These are phyloP conservation scores for Calocera cornea DNA, from an alignment of 768 basidiomycete genomes.

Conservation along the genomic window DNA sequence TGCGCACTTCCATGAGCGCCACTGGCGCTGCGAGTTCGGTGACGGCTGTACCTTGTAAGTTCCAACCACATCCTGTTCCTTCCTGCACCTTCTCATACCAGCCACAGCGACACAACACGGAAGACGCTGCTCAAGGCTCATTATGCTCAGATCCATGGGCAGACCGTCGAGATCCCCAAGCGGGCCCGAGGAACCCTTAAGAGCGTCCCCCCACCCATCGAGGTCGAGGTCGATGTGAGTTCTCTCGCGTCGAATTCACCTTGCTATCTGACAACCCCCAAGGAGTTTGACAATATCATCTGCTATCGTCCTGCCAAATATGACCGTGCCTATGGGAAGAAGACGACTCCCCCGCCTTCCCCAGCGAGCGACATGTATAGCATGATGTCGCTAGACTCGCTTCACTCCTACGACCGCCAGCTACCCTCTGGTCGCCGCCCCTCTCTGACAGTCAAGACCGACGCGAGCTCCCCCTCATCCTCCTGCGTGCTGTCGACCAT, in stretches of 20 bases:
- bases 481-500: neutral
- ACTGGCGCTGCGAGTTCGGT: neutral
- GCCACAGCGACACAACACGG: neutral
- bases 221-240: conserved; percentile 1
- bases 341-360: neutral
- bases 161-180: neutral
- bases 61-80: neutral
- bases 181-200: neutral
- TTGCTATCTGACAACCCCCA: neutral
- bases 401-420: too few species aligned
- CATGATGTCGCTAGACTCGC: too few species aligned
- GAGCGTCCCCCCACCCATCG: neutral
- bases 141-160: neutral
- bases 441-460: neutral
- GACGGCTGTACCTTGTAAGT: neutral
- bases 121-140: neutral
- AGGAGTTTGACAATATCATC: neutral
- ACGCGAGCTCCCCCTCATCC: neutral
- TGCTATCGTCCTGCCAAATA: neutral
- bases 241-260: neutral
- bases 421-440: neutral
- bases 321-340: neutral
- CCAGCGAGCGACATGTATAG: neutral
- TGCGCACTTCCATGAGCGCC: neutral
- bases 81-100: neutral